Conservation (phyloP, 2,329 filamentous ascomycete species). For the Botrytis elliptica region DNA sequence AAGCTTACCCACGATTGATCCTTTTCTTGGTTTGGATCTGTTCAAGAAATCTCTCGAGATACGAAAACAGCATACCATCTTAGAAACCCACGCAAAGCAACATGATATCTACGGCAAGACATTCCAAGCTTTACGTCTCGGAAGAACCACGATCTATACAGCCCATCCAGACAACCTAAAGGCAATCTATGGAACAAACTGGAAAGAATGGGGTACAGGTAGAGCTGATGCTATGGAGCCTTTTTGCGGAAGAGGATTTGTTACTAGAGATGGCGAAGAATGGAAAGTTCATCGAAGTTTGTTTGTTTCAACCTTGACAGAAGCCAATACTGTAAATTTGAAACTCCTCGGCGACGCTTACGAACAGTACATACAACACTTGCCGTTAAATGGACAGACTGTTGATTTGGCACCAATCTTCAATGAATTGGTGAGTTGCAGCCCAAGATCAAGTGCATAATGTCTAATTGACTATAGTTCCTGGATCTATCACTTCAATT, state of each 20-base stretch:
- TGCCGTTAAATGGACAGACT: background rate
- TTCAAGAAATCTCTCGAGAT: background rate
- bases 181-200: background rate
- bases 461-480: background rate
- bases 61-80: background rate
- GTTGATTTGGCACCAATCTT: conserved; percentile 5
- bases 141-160: background rate
- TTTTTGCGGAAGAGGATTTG: conserved; percentile 16
- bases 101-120: conserved; percentile 10
- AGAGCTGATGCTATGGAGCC: conserved; percentile 5
- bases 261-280: conserved; percentile 15
- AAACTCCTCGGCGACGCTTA: background rate
- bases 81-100: background rate
- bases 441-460: background rate
- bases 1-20: background rate
- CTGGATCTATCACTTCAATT: conserved; percentile 16
- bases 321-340: background rate
- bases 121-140: background rate
- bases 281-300: conserved; percentile 3
- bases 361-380: background rate
- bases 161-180: conserved; percentile 11
- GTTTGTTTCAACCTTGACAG: conserved; percentile 9
- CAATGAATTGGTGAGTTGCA: background rate
- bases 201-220: conserved; percentile 3
- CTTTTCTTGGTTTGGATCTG: conserved; percentile 10